Conservation (phyloP, 768 basidiomycete species). For the Leucocoprinus leucothites region DNA sequence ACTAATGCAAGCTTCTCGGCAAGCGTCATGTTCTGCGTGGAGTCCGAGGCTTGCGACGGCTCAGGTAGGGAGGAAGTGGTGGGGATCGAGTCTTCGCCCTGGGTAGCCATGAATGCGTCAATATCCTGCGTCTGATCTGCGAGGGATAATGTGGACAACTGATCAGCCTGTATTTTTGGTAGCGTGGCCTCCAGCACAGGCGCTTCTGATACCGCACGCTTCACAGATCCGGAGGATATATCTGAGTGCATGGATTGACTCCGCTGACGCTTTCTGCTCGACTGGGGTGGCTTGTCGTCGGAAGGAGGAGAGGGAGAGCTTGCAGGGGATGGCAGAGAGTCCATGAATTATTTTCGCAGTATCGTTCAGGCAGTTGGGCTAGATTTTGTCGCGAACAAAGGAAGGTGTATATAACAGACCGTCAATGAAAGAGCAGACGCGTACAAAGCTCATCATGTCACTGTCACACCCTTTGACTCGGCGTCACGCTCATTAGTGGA, state of each 20-base stretch:
- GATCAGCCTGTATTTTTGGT: constrained; percentile 38
- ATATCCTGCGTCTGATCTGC: constrained; percentile 51
- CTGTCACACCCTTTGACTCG: constrained; percentile 5
- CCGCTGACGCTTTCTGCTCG: constrained; percentile 67
- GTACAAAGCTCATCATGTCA: constrained; percentile 10
- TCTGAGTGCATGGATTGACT: constrained; percentile 75
- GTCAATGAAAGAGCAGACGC: constrained; percentile 10
- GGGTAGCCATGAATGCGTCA: constrained; percentile 65
- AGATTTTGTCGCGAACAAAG: constrained; percentile 7
- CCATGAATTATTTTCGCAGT: constrained; percentile 31
- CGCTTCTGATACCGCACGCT: constrained; percentile 76
- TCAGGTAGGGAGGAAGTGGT: constrained; percentile 24
- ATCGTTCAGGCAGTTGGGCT: neutral
- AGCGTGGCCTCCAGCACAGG: constrained; percentile 39
- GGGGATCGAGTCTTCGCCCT: constrained; percentile 41
- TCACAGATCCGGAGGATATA: constrained; percentile 67
- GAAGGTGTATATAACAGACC: constrained; percentile 5
- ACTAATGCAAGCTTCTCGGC: constrained; percentile 51
- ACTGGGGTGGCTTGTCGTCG: constrained; percentile 34
- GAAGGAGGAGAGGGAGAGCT: constrained; percentile 42
- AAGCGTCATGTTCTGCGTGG: constrained; percentile 27
- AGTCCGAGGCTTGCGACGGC: constrained; percentile 16
- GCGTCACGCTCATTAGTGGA: constrained; percentile 2
- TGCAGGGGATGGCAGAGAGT: constrained; percentile 42
- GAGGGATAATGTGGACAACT: constrained; percentile 39